phyloP scores from a whole-genome alignment of 192 early-diverging fungal genomes.

The Helicostylum pulchrum region DNA sequence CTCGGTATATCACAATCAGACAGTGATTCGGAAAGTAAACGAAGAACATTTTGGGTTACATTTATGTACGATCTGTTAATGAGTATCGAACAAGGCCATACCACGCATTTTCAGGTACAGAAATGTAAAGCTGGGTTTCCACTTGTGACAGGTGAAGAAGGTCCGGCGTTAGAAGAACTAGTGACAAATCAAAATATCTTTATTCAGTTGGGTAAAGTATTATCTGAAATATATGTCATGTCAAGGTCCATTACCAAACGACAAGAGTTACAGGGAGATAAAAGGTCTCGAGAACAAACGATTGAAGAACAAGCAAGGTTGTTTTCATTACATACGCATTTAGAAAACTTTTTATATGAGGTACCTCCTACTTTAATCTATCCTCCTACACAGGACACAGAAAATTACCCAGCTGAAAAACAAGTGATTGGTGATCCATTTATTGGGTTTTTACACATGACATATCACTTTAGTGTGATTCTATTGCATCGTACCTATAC shows the following conservation, averaged over 20 bases:
- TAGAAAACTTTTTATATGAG: conserved; percentile 37
- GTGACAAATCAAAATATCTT: conserved; percentile 32
- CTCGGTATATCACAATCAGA: conserved; percentile 23
- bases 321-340: conserved; percentile 29
- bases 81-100: conserved; percentile 33
- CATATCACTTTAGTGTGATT: conserved; percentile 49
- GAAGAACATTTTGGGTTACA: conserved; percentile 29
- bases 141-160: conserved; percentile 22
- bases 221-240: conserved; percentile 28
- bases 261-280: conserved; percentile 19
- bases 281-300: conserved; percentile 19
- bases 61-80: conserved; percentile 38
- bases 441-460: conserved; percentile 53
- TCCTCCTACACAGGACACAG: conserved; percentile 23
- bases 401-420: conserved; percentile 31
- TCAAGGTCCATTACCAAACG: conserved; percentile 14
- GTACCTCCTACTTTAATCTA: conserved; percentile 29
- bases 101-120: conserved; percentile 5
- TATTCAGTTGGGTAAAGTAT: conserved; percentile 25
- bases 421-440: conserved; percentile 36
- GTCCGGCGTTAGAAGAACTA: conserved; percentile 23
- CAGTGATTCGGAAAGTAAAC: conserved; percentile 22
- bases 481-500: conserved; percentile 52
- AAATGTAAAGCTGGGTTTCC: conserved; percentile 31
- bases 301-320: conserved; percentile 33